Conservation (phyloP, 176 grass and related monocot genomes). For the Cymbopogon citratus region DNA sequence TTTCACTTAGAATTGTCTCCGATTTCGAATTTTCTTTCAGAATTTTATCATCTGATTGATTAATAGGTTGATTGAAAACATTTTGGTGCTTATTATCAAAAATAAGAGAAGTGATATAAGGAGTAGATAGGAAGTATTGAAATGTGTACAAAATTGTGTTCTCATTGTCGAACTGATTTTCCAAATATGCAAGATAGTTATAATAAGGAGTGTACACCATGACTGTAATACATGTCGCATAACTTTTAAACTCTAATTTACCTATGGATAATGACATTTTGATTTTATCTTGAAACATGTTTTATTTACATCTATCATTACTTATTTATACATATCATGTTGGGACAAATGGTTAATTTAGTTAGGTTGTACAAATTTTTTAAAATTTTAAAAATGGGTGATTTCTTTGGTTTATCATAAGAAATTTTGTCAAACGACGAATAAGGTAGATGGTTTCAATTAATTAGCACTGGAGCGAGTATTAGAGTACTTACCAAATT, state of each 20-base stretch:
- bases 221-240: background rate
- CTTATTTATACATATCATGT: background rate
- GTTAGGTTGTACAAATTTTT: background rate
- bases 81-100: background rate
- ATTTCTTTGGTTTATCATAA: background rate
- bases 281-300: background rate
- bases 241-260: background rate
- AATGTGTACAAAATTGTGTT: background rate
- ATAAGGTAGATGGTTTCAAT: background rate
- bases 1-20: background rate
- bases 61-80: background rate
- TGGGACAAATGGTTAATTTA: background rate
- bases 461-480: too few relatives aligned
- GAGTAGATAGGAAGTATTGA: background rate
- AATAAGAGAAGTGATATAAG: background rate
- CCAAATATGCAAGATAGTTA: background rate
- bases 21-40: background rate
- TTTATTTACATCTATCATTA: background rate
- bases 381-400: background rate
- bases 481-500: background rate
- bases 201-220: background rate
- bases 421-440: background rate
- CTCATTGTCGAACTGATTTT: background rate
- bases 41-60: background rate
- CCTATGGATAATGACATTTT: background rate